phyloP scores from a whole-genome alignment of 208 protist genomes.

The Acanthamoeba lenticulata region DNA sequence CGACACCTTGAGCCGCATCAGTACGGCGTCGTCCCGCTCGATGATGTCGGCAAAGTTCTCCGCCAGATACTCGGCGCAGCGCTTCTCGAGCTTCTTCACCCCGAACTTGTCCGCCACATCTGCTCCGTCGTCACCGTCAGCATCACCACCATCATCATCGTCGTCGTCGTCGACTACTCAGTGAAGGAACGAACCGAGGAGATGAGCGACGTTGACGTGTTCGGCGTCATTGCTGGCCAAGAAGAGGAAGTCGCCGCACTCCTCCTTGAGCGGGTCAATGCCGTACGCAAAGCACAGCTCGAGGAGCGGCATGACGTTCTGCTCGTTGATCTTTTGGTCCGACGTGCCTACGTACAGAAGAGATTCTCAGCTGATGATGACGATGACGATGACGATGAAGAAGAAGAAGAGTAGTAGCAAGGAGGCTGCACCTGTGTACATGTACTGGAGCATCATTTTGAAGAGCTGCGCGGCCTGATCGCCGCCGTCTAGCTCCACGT shows the following conservation, averaged over 20 bases:
- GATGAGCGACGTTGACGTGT: background rate
- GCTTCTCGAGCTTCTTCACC: conserved; percentile 33
- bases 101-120: conserved; percentile 21
- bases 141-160: background rate
- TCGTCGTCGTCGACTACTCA: no score
- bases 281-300: conserved; percentile 31
- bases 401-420: background rate
- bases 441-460: conserved; percentile 65
- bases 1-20: conserved; percentile 29
- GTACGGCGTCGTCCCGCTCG: background rate
- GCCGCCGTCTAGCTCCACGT: background rate
- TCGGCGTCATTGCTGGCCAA: background rate
- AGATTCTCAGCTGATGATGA: no score
- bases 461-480: conserved; percentile 9
- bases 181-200: background rate
- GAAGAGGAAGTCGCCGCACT: conserved; percentile 50
- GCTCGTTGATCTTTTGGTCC: conserved; percentile 10
- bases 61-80: conserved; percentile 51
- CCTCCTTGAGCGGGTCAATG: conserved; percentile 48
- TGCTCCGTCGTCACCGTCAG: background rate
- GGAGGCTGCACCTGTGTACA: conserved; percentile 28
- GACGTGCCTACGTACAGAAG: background rate
- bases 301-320: conserved; percentile 24
- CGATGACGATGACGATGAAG: no score
- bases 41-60: conserved; percentile 31